Conservation (phyloP, 495 filamentous ascomycete species). For the Bacidia rubella region DNA sequence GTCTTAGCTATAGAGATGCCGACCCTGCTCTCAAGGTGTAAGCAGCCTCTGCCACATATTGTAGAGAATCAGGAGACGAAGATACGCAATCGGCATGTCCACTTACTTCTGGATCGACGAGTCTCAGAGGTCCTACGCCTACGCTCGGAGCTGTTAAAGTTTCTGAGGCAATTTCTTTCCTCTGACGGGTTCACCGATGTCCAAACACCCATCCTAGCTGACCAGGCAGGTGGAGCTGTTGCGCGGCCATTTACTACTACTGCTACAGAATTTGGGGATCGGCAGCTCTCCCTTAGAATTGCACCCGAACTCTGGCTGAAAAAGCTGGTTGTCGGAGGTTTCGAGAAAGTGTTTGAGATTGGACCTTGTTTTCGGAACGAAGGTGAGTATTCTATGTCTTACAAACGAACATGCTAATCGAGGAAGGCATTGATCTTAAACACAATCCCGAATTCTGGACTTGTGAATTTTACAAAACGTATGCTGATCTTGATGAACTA, state of each 20-base stretch:
- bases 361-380: slow-evolving; percentile 91
- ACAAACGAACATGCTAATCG: slow-evolving; percentile 6
- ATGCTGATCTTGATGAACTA: slow-evolving; percentile 62
- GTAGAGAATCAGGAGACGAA: slow-evolving; percentile 51
- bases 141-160: slow-evolving; percentile 59
- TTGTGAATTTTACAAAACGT: slow-evolving; percentile 91
- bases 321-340: slow-evolving; percentile 78
- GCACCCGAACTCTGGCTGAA: slow-evolving; percentile 96
- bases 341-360: slow-evolving; percentile 83
- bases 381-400: slow-evolving; percentile 31
- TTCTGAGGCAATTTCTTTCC: slow-evolving; percentile 59
- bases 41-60: slow-evolving; percentile 58
- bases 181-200: slow-evolving; percentile 68
- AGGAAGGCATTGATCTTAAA: slow-evolving; percentile 59
- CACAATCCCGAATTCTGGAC: slow-evolving; percentile 97
- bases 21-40: slow-evolving; percentile 55
- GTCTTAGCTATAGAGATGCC: slow-evolving; percentile 54
- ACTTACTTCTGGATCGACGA: slow-evolving; percentile 58
- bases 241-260: slow-evolving; percentile 74
- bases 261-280: slow-evolving; percentile 56
- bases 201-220: slow-evolving; percentile 73
- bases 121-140: slow-evolving; percentile 56
- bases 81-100: slow-evolving; percentile 59
- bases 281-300: slow-evolving; percentile 60
- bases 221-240: slow-evolving; percentile 63